Conservation (phyloP, 208 protist species). For the Crithidia thermophila region DNA sequence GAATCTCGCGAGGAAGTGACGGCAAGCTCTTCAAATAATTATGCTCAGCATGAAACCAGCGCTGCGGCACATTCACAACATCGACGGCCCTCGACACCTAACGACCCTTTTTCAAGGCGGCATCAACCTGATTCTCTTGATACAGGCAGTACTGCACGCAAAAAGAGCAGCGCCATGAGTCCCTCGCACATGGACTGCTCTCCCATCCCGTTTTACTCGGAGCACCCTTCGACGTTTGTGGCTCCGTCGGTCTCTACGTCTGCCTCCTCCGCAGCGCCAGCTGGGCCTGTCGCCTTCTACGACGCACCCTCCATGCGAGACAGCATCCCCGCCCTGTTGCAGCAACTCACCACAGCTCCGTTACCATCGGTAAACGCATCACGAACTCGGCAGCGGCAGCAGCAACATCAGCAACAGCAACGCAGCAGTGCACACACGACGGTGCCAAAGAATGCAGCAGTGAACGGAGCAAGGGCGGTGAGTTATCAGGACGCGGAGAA, state of each 20-base stretch:
- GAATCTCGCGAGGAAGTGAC: constrained; percentile 1
- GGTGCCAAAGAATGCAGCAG: too few species aligned
- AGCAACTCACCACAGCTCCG: constrained; percentile 6
- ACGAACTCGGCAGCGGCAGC: neutral
- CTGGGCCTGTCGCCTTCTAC: constrained; percentile 18
- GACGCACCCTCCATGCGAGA: constrained; percentile 30
- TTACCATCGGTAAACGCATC: neutral
- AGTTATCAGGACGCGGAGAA: too few species aligned
- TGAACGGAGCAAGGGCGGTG: too few species aligned
- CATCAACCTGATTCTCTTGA: too few species aligned
- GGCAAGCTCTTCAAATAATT: too few species aligned
- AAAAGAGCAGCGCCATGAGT: neutral
- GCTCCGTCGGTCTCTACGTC: neutral
- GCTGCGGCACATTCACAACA: too few species aligned
- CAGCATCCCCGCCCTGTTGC: constrained; percentile 29
- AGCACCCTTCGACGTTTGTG: constrained; percentile 10
- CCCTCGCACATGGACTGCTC: constrained; percentile 14
- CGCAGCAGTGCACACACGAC: too few species aligned
- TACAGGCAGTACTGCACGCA: neutral
- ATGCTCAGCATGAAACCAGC: too few species aligned
- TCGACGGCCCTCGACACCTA: too few species aligned
- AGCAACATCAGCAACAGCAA: neutral
- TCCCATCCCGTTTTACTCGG: constrained; percentile 21
- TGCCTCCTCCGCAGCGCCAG: neutral
- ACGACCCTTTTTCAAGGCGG: too few species aligned